phyloP scores from a whole-genome alignment of 192 early-diverging fungal genomes.

The Backusella circina region DNA sequence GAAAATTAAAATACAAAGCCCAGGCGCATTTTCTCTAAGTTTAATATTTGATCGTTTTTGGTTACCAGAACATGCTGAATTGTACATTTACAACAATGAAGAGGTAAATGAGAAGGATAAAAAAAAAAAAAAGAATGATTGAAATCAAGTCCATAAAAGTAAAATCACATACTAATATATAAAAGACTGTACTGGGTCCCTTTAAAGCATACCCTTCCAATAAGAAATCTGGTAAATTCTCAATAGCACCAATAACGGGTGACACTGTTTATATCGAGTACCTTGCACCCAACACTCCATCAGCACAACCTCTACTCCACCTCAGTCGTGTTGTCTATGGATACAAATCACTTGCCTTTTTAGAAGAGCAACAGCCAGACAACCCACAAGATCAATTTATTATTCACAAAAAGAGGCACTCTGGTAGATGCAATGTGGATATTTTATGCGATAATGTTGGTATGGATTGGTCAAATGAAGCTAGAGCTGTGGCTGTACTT shows the following conservation, averaged over 20 bases:
- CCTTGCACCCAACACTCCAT: constrained; percentile 7
- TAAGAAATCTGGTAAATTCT: constrained; percentile 37
- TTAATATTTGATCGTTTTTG: constrained; percentile 44
- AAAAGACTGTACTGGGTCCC: constrained; percentile 25
- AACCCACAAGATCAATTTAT: constrained; percentile 10
- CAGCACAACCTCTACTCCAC: constrained; percentile 25
- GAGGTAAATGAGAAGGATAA: constrained; percentile 4
- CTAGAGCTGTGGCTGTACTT: constrained; percentile 39
- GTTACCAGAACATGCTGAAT: constrained; percentile 30
- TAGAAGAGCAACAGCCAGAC: not conserved
- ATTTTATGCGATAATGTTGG: constrained; percentile 30
- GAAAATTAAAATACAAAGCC: constrained; percentile 37
- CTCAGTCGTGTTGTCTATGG: constrained; percentile 39
- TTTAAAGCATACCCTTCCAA: constrained; percentile 38
- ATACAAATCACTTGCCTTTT: constrained; percentile 21
- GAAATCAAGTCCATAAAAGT: not conserved
- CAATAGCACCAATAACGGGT: constrained; percentile 37
- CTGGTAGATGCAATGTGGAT: constrained; percentile 44
- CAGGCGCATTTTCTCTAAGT: constrained; percentile 36
- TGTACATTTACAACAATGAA: constrained; percentile 38
- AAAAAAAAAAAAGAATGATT: not conserved
- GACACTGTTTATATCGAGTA: constrained; percentile 34
- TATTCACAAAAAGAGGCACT: constrained; percentile 20
- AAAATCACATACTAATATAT: not conserved
- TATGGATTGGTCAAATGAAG: constrained; percentile 28